Percentiles rank a stretch among this genome's conserved stretches.
These are phyloP conservation scores for Flueggea neowawraea DNA, from an alignment of 441 rosid species.

Conservation along the genomic window DNA sequence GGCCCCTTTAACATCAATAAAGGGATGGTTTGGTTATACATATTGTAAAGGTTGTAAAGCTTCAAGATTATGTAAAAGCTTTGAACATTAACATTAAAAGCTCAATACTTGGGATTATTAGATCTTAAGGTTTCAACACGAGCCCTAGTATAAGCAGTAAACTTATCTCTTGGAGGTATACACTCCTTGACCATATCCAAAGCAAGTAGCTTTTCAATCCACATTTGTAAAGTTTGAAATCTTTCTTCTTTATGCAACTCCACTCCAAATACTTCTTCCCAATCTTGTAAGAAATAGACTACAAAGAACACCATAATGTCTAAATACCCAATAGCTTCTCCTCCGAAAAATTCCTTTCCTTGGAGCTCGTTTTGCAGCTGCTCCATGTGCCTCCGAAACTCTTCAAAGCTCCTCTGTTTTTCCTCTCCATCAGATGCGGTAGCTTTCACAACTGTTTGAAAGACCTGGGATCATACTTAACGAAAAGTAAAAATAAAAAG, in stretches of 20 bases:
- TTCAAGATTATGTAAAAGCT: too few species aligned
- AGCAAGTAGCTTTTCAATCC: background rate
- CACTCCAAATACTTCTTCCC: background rate
- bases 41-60: too few species aligned
- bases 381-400: background rate
- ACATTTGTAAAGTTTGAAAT: background rate
- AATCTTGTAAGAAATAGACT: background rate
- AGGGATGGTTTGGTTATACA: too few species aligned
- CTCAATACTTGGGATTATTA: background rate
- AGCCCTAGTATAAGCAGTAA: background rate
- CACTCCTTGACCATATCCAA: background rate
- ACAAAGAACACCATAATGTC: slow-evolving; percentile 13
- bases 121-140: background rate
- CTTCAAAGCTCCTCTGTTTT: background rate
- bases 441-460: background rate
- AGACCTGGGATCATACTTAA: background rate
- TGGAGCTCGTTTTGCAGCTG: slow-evolving; percentile 31
- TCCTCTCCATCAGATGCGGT: background rate
- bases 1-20: too few species aligned
- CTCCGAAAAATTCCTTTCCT: slow-evolving; percentile 40
- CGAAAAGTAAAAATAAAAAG: too few species aligned
- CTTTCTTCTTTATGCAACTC: background rate
- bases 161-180: background rate
- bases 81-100: too few species aligned
- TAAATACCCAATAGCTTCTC: slow-evolving; percentile 31